Conservation (phyloP, 2,329 filamentous ascomycete species). For the Acrocalymma vagum region DNA sequence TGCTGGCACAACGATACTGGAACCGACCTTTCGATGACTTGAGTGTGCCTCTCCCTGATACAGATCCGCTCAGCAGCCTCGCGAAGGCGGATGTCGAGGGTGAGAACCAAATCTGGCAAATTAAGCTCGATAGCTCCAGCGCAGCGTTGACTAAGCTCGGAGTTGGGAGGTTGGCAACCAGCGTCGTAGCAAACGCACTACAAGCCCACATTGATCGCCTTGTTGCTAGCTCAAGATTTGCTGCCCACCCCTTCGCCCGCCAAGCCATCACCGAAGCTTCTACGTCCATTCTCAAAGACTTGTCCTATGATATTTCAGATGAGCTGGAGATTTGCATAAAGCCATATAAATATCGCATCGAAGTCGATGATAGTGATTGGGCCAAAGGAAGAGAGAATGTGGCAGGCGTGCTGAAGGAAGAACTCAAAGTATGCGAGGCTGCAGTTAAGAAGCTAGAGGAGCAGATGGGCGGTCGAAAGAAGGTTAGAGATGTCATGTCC, state of each 20-base stretch:
- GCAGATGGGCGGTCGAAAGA: conserved; percentile 80
- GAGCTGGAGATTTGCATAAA: conserved; percentile 99
- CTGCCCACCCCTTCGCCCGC: conserved; percentile 88
- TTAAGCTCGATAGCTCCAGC: conserved; percentile 91
- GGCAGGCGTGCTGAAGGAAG: conserved; percentile 80
- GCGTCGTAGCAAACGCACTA: conserved; percentile 86
- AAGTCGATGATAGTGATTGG: conserved; percentile 93
- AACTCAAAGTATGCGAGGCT: conserved; percentile 82
- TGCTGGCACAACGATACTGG: conserved; percentile 95
- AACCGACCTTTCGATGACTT: conserved; percentile 93
- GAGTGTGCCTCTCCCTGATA: conserved; percentile 69
- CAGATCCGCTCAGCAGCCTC: conserved; percentile 77
- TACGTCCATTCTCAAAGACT: conserved; percentile 87
- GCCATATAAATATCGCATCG: conserved; percentile 97
- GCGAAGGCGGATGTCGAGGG: conserved; percentile 77
- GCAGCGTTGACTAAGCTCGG: conserved; percentile 93
- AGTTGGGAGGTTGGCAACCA: conserved; percentile 90
- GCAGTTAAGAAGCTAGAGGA: conserved; percentile 81
- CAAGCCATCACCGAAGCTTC: conserved; percentile 93
- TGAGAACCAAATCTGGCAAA: conserved; percentile 88
- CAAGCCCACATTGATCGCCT: conserved; percentile 84
- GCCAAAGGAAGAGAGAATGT: conserved; percentile 83
- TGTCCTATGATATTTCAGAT: conserved; percentile 96
- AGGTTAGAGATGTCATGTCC: conserved; percentile 85
- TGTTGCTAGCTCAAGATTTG: conserved; percentile 82